phyloP scores from a whole-genome alignment of 805 yeast species.

The Yarrowia hollandica region DNA sequence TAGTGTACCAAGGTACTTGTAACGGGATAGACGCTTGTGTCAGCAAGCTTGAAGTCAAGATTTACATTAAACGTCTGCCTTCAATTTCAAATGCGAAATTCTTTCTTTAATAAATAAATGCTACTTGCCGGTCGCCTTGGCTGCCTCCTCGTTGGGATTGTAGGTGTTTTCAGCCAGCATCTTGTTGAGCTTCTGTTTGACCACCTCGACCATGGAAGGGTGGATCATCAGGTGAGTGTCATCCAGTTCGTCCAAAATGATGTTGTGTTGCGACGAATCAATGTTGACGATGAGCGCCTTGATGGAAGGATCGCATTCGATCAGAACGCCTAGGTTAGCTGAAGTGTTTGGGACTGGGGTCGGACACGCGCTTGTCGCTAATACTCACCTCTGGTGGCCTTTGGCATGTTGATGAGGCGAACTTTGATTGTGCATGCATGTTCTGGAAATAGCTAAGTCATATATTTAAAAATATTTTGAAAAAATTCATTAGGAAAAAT shows the following conservation, averaged over 20 bases:
- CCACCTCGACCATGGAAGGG: constrained; percentile 68
- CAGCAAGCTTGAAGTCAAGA: no score
- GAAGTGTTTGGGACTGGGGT: no score
- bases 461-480: no score
- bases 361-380: no score
- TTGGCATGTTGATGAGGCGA: constrained; percentile 20
- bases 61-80: background rate
- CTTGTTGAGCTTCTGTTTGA: constrained; percentile 74
- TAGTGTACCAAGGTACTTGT: no score
- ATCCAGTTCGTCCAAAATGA: constrained; percentile 76
- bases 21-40: no score
- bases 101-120: background rate
- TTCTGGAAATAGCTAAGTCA: background rate
- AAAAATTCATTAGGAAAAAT: no score
- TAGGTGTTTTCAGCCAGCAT: constrained; percentile 80
- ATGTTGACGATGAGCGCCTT: constrained; percentile 80
- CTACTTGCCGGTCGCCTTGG: background rate
- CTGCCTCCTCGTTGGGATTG: constrained; percentile 68
- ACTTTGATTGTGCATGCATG: background rate
- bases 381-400: constrained; percentile 27
- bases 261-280: constrained; percentile 73
- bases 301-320: constrained; percentile 78
- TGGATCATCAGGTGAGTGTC: constrained; percentile 87
- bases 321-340: constrained; percentile 40
- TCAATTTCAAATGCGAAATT: no score